Base-by-base conservation (phyloP, 208 protist species). In the Trichomonas gallinae region DNA sequence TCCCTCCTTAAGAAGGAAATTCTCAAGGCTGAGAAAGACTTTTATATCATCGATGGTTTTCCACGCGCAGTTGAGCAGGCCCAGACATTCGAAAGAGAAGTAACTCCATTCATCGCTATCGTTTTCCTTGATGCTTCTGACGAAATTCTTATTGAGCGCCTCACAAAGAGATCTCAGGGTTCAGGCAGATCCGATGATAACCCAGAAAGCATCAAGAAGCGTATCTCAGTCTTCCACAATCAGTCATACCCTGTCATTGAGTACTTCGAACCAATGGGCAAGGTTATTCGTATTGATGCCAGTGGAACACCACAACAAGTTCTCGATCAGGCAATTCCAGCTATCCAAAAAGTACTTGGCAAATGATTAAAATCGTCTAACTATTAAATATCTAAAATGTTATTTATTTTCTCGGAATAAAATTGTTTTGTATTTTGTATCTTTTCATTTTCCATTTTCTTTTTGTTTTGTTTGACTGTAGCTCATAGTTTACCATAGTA, bases 11-110 rank as follows among this genome's bases (percentile, higher is more conserved):
- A 48, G 40, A n/a, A 11, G 4, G 83, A 89, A 89, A 89, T 89
- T n/a, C 38, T 46, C 40, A 23, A 21, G 9, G 38, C 40, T 46
- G 40, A 89, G 15, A 89, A 89, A 48, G 13, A 45, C 13, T 89
- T 89, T 48, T 89, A 89, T 17, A 45, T 89, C 26, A 89, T 89
- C 26, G 83, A 89, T n/a, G 83, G 83, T 8, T 89, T 89, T 89
- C 83, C 83, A 89, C 8, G 83, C 17, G 17, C 8, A 45, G 40
- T 48, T n/a, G 83, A 89, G 1, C 83, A 89, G 31, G 83, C 83
- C 9, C 40, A 89, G 44, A 89, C 83, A 89, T 89, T 89, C n/a
- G 83, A 89, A 48, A 8, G 15, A 31, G 26, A 11, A 48, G n/a
- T 89, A 15, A 40, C 44, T n/a, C 40, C 83, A 34, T 48, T 48